A percentile compares a stretch with the other conserved stretches of the same genome.
phyloP scores from a whole-genome alignment of 2,329 filamentous ascomycete species.

The Penicillium sp. region DNA sequence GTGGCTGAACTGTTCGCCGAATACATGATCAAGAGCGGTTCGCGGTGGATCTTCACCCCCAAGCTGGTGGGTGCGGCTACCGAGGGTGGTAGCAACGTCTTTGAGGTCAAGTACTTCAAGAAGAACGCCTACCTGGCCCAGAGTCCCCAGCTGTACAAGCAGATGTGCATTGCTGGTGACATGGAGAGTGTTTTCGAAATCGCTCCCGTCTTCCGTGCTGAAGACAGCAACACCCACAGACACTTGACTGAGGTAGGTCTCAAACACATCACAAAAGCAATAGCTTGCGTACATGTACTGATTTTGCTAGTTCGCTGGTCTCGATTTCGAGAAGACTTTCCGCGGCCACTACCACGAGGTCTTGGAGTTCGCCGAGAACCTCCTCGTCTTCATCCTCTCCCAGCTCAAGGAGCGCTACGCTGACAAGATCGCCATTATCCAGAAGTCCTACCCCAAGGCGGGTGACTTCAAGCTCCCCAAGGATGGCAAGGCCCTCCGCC shows the following conservation, averaged over 20 bases:
- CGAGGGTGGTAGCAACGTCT: constrained; percentile 88
- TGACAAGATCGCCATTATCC: constrained; percentile 39
- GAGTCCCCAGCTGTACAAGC: constrained; percentile 59
- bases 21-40: constrained; percentile 66
- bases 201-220: constrained; percentile 58
- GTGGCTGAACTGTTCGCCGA: constrained; percentile 64
- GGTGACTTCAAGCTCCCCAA: constrained; percentile 45
- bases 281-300: constrained; percentile 12
- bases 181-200: constrained; percentile 58
- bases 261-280: neutral
- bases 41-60: constrained; percentile 79
- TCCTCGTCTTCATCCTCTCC: constrained; percentile 43
- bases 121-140: constrained; percentile 63
- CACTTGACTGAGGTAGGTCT: constrained; percentile 52
- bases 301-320: constrained; percentile 45
- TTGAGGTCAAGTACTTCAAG: constrained; percentile 81
- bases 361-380: constrained; percentile 41
- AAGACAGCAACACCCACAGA: constrained; percentile 59
- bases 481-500: constrained; percentile 41
- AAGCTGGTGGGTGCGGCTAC: constrained; percentile 82
- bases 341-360: constrained; percentile 45
- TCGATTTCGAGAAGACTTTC: constrained; percentile 47
- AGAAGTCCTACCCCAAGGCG: constrained; percentile 44
- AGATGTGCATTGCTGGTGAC: constrained; percentile 58
- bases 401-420: constrained; percentile 40